phyloP scores from a whole-genome alignment of 495 filamentous ascomycete genomes.

The Apodospora peruviana region DNA sequence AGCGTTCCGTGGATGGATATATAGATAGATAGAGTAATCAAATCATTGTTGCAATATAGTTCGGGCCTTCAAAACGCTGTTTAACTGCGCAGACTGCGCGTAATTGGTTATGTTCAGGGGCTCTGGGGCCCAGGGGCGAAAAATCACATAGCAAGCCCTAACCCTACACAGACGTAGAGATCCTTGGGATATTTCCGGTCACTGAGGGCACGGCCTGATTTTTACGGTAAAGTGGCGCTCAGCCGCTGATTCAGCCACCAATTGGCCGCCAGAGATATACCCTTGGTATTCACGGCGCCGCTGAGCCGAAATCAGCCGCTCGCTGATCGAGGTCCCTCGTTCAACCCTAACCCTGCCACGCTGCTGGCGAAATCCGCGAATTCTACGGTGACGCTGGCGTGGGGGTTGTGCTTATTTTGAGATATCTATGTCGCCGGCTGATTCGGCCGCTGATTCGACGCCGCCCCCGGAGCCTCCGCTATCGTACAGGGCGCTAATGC shows the following conservation, averaged over 20 bases:
- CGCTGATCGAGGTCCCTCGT: background rate
- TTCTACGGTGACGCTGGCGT: background rate
- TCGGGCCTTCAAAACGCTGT: background rate
- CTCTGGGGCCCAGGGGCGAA: too few relatives aligned
- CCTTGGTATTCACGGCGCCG: background rate
- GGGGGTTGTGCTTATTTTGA: background rate
- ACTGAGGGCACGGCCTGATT: slow-evolving; percentile 3
- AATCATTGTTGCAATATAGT: background rate
- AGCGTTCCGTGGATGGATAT: background rate
- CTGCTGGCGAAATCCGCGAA: background rate
- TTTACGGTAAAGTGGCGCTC: background rate
- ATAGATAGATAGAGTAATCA: background rate
- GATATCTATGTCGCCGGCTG: background rate
- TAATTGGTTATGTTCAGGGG: background rate
- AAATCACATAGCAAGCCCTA: background rate
- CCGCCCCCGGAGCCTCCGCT: background rate
- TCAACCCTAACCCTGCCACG: background rate
- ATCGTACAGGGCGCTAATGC: background rate
- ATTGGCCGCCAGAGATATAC: background rate
- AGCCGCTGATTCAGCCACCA: slow-evolving; percentile 6
- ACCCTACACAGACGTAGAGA: background rate
- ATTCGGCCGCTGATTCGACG: background rate
- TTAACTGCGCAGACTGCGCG: background rate
- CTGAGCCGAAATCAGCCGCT: background rate
- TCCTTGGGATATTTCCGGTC: background rate